These are phyloP conservation scores for Phytophthora crassamura DNA, from an alignment of 352 stramenopile genomes.

Conservation along the genomic window DNA sequence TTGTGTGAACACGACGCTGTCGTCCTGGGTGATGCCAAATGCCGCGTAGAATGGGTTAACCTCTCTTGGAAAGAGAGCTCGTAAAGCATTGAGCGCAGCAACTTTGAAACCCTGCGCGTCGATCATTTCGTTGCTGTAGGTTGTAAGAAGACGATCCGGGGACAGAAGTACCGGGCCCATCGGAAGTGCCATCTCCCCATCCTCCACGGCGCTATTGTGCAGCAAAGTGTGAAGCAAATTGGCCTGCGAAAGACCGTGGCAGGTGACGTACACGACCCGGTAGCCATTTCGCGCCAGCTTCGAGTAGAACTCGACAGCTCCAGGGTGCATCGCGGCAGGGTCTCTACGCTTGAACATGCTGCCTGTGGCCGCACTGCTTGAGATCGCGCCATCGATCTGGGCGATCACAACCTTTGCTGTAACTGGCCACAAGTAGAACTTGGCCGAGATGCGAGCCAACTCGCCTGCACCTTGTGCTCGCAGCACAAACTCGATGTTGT, in stretches of 20 bases:
- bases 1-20: conserved; percentile 69
- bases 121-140: conserved; percentile 48
- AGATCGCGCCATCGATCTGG: conserved; percentile 86
- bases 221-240: conserved; percentile 58
- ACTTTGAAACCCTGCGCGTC: conserved; percentile 74
- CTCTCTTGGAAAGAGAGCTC: conserved; percentile 72
- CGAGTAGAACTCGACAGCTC: conserved; percentile 79
- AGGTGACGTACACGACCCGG: conserved; percentile 82
- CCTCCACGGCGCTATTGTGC: conserved; percentile 22
- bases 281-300: conserved; percentile 77
- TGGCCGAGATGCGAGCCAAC: conserved; percentile 52
- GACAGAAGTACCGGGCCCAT: conserved; percentile 77
- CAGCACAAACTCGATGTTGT: conserved; percentile 79
- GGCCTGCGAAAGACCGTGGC: conserved; percentile 60
- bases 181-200: conserved; percentile 49
- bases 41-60: conserved; percentile 87
- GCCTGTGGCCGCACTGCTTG: conserved; percentile 44
- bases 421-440: conserved; percentile 77
- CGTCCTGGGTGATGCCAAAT: conserved; percentile 69
- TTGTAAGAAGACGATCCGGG: conserved; percentile 61
- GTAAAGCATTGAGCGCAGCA: conserved; percentile 64
- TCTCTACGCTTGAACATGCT: conserved; percentile 60
- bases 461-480: conserved; percentile 25
- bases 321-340: conserved; percentile 51
- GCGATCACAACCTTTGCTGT: conserved; percentile 81